phyloP scores from a whole-genome alignment of 768 basidiomycete species.

The Tricholoma saponaceum region DNA sequence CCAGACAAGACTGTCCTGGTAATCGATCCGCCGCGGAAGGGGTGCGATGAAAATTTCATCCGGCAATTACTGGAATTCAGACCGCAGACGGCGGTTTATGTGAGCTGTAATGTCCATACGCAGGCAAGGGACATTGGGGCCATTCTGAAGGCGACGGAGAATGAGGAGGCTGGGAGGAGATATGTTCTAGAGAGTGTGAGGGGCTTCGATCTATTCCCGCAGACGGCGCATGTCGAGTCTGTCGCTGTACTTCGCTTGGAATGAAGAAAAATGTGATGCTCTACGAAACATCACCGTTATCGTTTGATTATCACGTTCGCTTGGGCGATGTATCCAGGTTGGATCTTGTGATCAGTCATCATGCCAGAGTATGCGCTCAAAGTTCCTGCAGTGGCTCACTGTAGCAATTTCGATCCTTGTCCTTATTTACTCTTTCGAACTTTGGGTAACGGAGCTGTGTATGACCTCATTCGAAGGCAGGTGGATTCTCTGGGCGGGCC shows the following conservation, averaged over 20 bases:
- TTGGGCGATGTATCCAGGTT: neutral
- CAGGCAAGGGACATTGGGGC: conserved; percentile 85
- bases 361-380: neutral
- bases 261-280: conserved; percentile 4
- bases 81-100: conserved; percentile 73
- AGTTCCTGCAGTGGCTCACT: neutral
- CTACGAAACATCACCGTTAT: neutral
- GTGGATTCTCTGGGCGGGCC: neutral
- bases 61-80: conserved; percentile 72
- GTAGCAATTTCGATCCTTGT: neutral
- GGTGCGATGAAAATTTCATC: conserved; percentile 80
- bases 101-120: conserved; percentile 94
- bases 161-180: conserved; percentile 32
- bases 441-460: neutral
- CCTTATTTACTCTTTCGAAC: neutral
- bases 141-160: conserved; percentile 48
- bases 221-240: conserved; percentile 91
- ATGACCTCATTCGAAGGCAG: neutral
- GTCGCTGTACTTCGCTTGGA: conserved; percentile 62
- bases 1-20: conserved; percentile 62
- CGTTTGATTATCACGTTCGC: neutral
- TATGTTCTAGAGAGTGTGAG: conserved; percentile 82
- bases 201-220: conserved; percentile 94
- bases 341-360: neutral
- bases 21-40: conserved; percentile 93